Conservation (phyloP, 257 asterid genomes). For the Linaria vulgaris region DNA sequence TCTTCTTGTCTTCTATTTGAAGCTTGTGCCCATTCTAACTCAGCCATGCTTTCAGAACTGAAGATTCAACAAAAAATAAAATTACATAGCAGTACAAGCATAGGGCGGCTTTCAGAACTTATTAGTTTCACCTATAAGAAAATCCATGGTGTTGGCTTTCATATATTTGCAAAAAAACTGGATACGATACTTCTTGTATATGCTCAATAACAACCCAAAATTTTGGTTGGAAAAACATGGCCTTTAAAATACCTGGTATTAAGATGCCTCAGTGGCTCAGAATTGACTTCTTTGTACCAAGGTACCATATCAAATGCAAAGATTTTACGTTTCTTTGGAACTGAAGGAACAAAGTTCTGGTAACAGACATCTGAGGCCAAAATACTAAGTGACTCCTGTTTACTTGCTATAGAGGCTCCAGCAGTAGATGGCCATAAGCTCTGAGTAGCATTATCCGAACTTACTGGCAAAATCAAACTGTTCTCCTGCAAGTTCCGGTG, state of each 20-base stretch:
- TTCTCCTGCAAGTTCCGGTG: slow-evolving; percentile 32
- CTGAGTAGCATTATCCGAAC: slow-evolving; percentile 34
- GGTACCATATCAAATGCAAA: slow-evolving; percentile 44
- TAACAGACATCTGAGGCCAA: slow-evolving; percentile 35
- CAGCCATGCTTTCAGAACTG: slow-evolving; percentile 42
- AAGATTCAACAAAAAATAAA: slow-evolving; percentile 25
- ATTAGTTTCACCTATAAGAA: neutral
- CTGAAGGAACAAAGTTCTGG: slow-evolving; percentile 35
- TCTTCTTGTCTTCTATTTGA: slow-evolving; percentile 44
- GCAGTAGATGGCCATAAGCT: slow-evolving; percentile 33
- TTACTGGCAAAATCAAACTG: slow-evolving; percentile 35
- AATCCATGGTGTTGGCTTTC: neutral
- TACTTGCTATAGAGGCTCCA: slow-evolving; percentile 26
- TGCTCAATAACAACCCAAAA: too few species aligned
- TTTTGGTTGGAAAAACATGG: too few species aligned
- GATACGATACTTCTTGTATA: neutral
- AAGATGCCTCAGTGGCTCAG: slow-evolving; percentile 33
- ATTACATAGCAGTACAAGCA: slow-evolving; percentile 9
- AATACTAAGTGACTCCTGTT: slow-evolving; percentile 28
- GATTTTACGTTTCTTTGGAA: slow-evolving; percentile 57
- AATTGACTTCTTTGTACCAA: slow-evolving; percentile 69
- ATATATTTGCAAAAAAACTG: neutral
- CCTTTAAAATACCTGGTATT: slow-evolving; percentile 43
- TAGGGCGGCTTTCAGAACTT: neutral
- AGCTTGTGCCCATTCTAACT: slow-evolving; percentile 61